Evolutionary conservation across 192 early-diverging fungal genomes (phyloP), one percentile per base, ranked within the genome.

Genomic region (Coemansia sp.): DNA sequence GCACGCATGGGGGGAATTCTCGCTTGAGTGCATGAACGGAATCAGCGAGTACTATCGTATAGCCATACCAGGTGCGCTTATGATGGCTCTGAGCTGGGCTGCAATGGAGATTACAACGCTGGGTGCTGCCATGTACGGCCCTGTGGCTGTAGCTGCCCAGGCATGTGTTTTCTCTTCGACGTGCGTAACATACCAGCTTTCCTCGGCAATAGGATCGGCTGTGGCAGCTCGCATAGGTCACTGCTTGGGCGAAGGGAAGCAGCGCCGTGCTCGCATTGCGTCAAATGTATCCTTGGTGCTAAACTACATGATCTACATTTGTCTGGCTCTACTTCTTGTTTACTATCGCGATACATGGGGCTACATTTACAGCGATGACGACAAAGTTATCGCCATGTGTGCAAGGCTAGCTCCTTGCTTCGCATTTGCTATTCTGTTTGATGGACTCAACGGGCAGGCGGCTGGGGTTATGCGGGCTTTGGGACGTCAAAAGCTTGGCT

Each of bases 51-150:
- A 90, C 57, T 68, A 89, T 62, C 83, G 81, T n/a, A 74, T 97
- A 51, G 96, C 92, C 2, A 66, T 93, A 8, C 93, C 96, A 0
- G 90, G 92, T 5, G 87, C 93, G 4, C 66, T 91, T 36, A 97
- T 96, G 94, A 81, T 91, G 32, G 88, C 89, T 36, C 83, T 86
- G 14, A 92, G 94, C 71, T 95, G 93, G 92, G 89, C 86, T 68
- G 88, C 89, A 17, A 92, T 90, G 75, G 92, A 94, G 67, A 58
- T 87, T 1, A 80, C 90, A 17, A 86, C 91, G 1, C 66, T 94
- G 63, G 85, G 85, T 3, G 86, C 94, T 4, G 92, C 93, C 28
- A 81, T 89, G 38, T 78, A 97, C 14, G 94, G 95, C 7, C 86
- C 87, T 0, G 62, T 77, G 14, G 66, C 83, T 7, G 68, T 99